Conservation (phyloP, 2,329 filamentous ascomycete genomes). For the Nannizziopsis arthrosporioides region DNA sequence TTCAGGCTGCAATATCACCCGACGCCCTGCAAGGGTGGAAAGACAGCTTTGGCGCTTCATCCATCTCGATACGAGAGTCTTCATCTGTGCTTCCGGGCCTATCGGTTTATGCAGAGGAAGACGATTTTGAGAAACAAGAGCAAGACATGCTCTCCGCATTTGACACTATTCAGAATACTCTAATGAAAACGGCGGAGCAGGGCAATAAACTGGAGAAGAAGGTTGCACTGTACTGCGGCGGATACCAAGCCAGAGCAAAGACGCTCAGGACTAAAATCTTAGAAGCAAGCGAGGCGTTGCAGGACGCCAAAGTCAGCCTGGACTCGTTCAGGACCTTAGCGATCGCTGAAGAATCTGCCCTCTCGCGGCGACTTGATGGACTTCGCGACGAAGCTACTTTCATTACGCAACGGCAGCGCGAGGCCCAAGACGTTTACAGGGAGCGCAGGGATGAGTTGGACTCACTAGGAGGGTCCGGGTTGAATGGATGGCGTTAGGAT, state of each 20-base stretch:
- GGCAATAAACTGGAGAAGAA: constrained; percentile 90
- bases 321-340: constrained; percentile 64
- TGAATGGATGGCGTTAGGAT: constrained; percentile 24
- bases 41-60: constrained; percentile 41
- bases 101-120: constrained; percentile 65
- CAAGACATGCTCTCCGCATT: constrained; percentile 58
- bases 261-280: constrained; percentile 66
- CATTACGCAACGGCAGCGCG: constrained; percentile 68
- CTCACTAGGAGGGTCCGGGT: constrained; percentile 35
- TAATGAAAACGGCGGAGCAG: constrained; percentile 62
- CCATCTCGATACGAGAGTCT: constrained; percentile 39
- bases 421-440: constrained; percentile 80
- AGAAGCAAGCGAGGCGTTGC: constrained; percentile 62
- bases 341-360: constrained; percentile 65
- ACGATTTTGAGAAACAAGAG: constrained; percentile 48
- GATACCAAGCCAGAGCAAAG: constrained; percentile 79
- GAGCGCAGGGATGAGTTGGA: constrained; percentile 66
- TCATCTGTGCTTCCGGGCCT: constrained; percentile 56
- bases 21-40: constrained; percentile 40
- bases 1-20: constrained; percentile 53
- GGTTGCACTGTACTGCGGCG: constrained; percentile 72
- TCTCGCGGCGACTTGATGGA: constrained; percentile 58
- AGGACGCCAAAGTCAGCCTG: constrained; percentile 60
- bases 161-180: constrained; percentile 60
- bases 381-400: constrained; percentile 74